phyloP scores from a whole-genome alignment of 2,329 filamentous ascomycete species.

The Diaporthe australafricana region DNA sequence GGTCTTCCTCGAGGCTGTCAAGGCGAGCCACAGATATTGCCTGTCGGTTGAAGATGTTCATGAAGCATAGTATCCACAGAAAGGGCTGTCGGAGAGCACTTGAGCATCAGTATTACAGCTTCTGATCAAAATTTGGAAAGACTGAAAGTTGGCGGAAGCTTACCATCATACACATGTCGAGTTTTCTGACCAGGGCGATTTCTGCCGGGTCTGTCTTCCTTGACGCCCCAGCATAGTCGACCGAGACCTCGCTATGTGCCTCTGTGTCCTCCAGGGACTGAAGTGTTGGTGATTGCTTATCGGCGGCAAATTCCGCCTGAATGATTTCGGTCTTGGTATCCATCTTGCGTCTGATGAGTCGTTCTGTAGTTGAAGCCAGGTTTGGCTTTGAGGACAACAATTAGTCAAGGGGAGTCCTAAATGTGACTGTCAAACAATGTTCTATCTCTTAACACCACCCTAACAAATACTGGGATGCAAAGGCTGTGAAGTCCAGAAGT shows the following conservation, averaged over 20 bases:
- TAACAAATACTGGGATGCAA: no score
- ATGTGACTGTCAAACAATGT: no score
- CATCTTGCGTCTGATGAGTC: background rate
- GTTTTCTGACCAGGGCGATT: conserved; percentile 25
- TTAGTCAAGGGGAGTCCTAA: fast-evolving
- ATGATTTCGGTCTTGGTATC: background rate
- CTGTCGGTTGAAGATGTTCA: conserved; percentile 21
- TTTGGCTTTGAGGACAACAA: background rate
- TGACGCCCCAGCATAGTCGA: conserved; percentile 25
- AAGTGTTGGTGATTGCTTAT: background rate
- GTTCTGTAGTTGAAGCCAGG: background rate
- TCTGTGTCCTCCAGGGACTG: background rate
- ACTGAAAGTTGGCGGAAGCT: background rate
- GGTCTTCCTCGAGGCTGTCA: conserved; percentile 17
- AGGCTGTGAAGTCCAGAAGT: no score
- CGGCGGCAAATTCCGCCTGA: background rate
- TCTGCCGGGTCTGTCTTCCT: conserved; percentile 28
- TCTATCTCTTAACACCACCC: no score
- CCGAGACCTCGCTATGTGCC: background rate
- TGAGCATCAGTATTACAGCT: no score
- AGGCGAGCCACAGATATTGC: conserved; percentile 2
- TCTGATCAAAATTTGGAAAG: background rate
- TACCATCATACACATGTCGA: conserved; percentile 25
- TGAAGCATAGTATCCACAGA: conserved; percentile 22
- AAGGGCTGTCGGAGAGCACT: background rate